A percentile compares a stretch with the other conserved stretches of the same genome.
phyloP scores from a whole-genome alignment of 352 stramenopile species.

The Globisporangium lucens region DNA sequence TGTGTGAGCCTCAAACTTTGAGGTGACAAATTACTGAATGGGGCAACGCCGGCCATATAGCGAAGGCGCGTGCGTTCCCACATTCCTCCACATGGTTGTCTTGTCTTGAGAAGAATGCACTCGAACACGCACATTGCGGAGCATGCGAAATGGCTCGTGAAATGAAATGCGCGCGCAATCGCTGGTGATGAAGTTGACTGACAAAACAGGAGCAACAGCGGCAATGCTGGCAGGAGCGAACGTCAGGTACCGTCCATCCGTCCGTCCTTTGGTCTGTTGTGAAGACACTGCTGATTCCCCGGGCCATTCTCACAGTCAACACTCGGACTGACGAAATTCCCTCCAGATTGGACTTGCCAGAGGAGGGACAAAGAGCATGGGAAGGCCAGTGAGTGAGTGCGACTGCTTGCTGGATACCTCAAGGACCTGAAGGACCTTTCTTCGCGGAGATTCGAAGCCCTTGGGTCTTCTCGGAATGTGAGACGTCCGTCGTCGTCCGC shows the following conservation, averaged over 20 bases:
- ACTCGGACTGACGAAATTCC: not conserved
- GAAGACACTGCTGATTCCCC: no score
- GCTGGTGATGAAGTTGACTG: not conserved
- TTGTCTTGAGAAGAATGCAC: no score
- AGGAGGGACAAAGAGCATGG: not conserved
- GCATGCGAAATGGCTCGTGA: not conserved
- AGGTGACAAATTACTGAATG: not conserved
- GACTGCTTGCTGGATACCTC: not conserved
- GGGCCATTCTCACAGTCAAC: no score
- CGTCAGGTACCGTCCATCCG: no score
- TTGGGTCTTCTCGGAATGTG: not conserved
- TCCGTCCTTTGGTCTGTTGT: no score
- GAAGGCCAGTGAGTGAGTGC: not conserved
- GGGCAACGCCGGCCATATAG: not conserved
- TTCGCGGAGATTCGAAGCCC: not conserved
- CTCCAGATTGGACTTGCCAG: not conserved
- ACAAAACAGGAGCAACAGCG: not conserved
- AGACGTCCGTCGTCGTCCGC: no score
- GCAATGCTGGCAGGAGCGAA: no score
- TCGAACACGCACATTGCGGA: not conserved
- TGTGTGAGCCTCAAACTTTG: no score
- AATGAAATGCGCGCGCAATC: not conserved
- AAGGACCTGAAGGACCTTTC: no score
- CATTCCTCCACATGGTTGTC: not conserved
- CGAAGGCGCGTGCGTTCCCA: not conserved